A percentile compares a stretch with the other conserved stretches of the same genome.
These are phyloP conservation scores for Annulohypoxylon nitens DNA, from an alignment of 495 filamentous ascomycete genomes.

Conservation along the genomic window DNA sequence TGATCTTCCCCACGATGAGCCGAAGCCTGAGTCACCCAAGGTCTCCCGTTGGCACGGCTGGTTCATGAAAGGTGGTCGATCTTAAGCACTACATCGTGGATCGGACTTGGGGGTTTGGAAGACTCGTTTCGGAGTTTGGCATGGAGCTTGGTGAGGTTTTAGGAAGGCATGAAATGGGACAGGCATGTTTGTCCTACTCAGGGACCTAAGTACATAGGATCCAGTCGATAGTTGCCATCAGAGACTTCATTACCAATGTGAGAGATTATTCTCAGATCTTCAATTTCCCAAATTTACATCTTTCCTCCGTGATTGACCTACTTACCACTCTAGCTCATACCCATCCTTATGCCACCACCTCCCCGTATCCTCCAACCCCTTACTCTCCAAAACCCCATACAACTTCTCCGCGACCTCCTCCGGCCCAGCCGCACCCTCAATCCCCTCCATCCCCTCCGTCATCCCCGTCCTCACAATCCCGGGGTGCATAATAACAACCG, in stretches of 20 bases:
- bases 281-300: background rate
- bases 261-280: background rate
- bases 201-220: background rate
- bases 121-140: background rate
- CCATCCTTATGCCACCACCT: conserved; percentile 82
- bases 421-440: conserved; percentile 70
- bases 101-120: background rate
- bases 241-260: background rate
- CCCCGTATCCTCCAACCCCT: conserved; percentile 61
- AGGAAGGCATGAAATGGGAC: background rate
- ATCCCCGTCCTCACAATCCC: conserved; percentile 77
- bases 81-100: background rate
- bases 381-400: conserved; percentile 59
- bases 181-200: background rate
- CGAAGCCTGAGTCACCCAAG: background rate
- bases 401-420: conserved; percentile 72
- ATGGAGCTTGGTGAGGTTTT: background rate
- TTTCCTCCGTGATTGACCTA: too few species aligned
- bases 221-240: background rate
- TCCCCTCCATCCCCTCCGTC: conserved; percentile 70
- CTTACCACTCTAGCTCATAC: conserved; percentile 64
- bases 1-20: conserved; percentile 9
- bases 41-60: conserved; percentile 23
- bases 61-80: conserved; percentile 3
- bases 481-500: conserved; percentile 69